Conservation (phyloP, 1,284 basidiomycete genomes). For the Ganoderma sinense region DNA sequence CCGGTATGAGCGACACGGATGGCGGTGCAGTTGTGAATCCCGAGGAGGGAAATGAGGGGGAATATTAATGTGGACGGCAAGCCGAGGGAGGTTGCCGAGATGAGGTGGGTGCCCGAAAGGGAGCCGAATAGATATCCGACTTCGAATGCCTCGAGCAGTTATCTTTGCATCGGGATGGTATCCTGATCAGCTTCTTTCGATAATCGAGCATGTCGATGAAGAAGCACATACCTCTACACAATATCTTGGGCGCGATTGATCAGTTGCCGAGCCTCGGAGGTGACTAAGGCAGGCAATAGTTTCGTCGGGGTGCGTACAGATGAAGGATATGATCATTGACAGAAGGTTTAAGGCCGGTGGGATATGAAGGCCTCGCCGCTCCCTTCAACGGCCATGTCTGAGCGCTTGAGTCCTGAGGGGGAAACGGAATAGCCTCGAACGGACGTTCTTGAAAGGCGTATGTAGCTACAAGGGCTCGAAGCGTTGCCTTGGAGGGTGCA, state of each 20-base stretch:
- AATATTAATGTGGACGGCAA: background rate
- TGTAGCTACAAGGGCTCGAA: background rate
- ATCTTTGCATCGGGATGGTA: constrained; percentile 14
- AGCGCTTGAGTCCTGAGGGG: background rate
- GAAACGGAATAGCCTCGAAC: background rate
- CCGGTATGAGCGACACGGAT: background rate
- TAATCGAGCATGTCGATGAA: constrained; percentile 17
- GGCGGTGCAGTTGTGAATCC: constrained; percentile 1
- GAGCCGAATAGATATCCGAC: constrained; percentile 9
- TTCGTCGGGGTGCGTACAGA: background rate
- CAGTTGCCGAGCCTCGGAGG: background rate
- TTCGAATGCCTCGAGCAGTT: constrained; percentile 8
- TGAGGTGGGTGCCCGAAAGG: constrained; percentile 4
- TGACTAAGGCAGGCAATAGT: background rate
- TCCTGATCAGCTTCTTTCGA: constrained; percentile 16
- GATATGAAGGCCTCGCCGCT: constrained; percentile 3
- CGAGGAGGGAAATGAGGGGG: background rate
- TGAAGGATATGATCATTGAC: background rate
- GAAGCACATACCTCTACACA: constrained; percentile 1
- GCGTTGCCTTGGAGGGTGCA: background rate
- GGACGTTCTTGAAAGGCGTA: background rate
- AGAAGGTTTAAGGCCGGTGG: constrained; percentile 3
- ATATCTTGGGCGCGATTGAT: background rate
- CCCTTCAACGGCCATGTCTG: background rate
- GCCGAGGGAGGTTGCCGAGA: constrained; percentile 18